Conservation (phyloP, 495 filamentous ascomycete species). For the Neurospora intermedia region DNA sequence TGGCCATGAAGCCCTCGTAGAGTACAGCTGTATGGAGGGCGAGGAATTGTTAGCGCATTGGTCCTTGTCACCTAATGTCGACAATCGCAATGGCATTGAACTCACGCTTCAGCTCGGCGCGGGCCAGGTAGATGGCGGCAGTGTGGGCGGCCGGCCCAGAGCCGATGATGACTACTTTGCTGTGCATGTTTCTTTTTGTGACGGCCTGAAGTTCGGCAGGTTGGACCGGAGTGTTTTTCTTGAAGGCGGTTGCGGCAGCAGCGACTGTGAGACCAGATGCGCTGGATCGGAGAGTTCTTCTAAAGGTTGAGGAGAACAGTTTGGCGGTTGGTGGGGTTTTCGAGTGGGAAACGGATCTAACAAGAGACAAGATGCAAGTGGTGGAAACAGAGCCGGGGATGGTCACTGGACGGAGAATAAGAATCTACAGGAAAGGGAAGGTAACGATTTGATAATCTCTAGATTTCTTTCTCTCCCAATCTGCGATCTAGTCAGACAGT, state of each 20-base stretch:
- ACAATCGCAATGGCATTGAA: not conserved
- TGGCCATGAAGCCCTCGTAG: constrained; percentile 96
- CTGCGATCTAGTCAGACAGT: not conserved
- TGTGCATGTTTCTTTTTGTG: constrained; percentile 58
- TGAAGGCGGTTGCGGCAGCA: constrained; percentile 50
- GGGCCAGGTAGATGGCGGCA: constrained; percentile 87
- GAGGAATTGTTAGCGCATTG: constrained; percentile 3
- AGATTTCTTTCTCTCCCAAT: not conserved
- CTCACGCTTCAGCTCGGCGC: constrained; percentile 73
- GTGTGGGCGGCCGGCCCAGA: constrained; percentile 97
- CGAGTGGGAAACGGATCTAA: not conserved
- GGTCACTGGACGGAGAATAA: not conserved
- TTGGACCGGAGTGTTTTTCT: constrained; percentile 51
- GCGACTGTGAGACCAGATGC: constrained; percentile 49
- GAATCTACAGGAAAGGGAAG: not conserved
- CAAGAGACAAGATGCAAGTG: not conserved
- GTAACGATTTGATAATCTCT: not conserved
- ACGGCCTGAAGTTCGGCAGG: constrained; percentile 36
- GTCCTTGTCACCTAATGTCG: not conserved
- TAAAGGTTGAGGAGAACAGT: constrained; percentile 76
- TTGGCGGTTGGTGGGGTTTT: constrained; percentile 40
- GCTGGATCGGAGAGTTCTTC: constrained; percentile 44
- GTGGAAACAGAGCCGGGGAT: not conserved
- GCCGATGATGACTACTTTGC: constrained; percentile 76
- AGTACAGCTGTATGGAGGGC: constrained; percentile 50